Base-by-base conservation (phyloP, 2,329 filamentous ascomycete genomes). In the Neocucurbitaria cava region DNA sequence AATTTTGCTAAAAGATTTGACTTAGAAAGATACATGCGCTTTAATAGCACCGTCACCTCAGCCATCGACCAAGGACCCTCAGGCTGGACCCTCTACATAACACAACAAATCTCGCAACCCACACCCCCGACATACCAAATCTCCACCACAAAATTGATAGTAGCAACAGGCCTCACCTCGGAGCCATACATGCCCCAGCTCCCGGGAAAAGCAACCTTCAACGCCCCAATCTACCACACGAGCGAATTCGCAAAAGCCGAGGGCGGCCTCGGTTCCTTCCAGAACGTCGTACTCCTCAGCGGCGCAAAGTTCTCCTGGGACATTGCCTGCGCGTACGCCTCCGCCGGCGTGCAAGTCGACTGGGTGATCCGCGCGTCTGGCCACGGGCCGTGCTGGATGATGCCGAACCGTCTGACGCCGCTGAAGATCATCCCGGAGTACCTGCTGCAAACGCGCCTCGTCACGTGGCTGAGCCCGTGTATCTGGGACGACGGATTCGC, bases 391-490 rank as follows among this genome's bases (percentile, higher is more conserved):
- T 78, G 79, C 1, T 89, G 82, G 80, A 83, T 89, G 71, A 74
- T 82, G 1, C 83, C 84, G 0, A 76, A 83, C 1, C 85, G 84
- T 45, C 84, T 90, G 7, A 89, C 88, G 1, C 87, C 87, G 0
- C 69, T 89, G 21, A 88, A 88, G 72, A 82, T 81, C 55, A 85
- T 84, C 78, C 77, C 90, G 0, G 89, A 91, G 71, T 83, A 87
- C 57, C 80, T 91, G 6, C 79, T 88, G 3, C 82, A 84, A 28
- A 87, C 84, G 0, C 84, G 90, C 0, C 78, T 89, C 52, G 74
- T 92, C 41, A 89, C 86, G 1, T 92, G 88, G 88, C 85, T 93
- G 68, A 87, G 84, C 52, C 89, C 90, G 0, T 92, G 89, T 65
- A 82, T 89, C 23, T 93, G 88, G 87, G 87, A 87, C 2, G 88